phyloP scores from a whole-genome alignment of 2,329 filamentous ascomycete genomes.

The Talaromyces sp. region DNA sequence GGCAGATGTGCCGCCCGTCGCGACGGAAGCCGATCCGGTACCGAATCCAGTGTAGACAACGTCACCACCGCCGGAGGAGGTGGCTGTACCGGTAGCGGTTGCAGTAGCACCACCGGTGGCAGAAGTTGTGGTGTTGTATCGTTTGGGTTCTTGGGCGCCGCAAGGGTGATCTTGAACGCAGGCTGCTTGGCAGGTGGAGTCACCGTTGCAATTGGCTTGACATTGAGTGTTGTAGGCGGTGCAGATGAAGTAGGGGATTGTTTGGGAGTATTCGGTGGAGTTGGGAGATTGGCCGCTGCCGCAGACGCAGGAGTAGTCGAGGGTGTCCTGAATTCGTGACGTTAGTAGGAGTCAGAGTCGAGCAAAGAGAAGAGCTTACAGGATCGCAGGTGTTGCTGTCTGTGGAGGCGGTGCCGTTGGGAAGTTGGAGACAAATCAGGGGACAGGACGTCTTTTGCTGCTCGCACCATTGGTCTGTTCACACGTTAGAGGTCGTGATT shows the following conservation, averaged over 20 bases:
- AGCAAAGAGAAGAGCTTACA: conserved; percentile 26
- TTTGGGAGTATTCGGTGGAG: conserved; percentile 59
- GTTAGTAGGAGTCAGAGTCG: conserved; percentile 1
- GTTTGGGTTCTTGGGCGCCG: conserved; percentile 57
- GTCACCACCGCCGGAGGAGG: conserved; percentile 27
- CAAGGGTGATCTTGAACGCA: conserved; percentile 57
- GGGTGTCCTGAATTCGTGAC: conserved; percentile 33
- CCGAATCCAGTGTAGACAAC: conserved; percentile 47
- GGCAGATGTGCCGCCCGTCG: conserved; percentile 23
- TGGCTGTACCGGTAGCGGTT: conserved; percentile 32
- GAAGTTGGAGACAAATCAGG: conserved; percentile 43
- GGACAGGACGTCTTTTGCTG: conserved; percentile 43
- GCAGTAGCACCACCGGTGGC: conserved; percentile 31
- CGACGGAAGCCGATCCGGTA: conserved; percentile 33
- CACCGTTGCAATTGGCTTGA: conserved; percentile 46
- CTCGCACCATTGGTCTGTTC: conserved; percentile 42
- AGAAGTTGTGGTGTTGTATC: conserved; percentile 47
- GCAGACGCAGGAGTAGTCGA: conserved; percentile 58
- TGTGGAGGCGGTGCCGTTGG: conserved; percentile 33
- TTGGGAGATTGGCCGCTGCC: conserved; percentile 53
- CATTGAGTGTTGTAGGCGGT: conserved; percentile 55
- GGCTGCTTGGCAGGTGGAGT: conserved; percentile 48
- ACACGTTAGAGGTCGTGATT: neutral
- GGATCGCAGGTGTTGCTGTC: conserved; percentile 40
- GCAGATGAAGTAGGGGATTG: conserved; percentile 61